phyloP scores from a whole-genome alignment of 2,329 filamentous ascomycete species.

The Trichothecium sympodiale region DNA sequence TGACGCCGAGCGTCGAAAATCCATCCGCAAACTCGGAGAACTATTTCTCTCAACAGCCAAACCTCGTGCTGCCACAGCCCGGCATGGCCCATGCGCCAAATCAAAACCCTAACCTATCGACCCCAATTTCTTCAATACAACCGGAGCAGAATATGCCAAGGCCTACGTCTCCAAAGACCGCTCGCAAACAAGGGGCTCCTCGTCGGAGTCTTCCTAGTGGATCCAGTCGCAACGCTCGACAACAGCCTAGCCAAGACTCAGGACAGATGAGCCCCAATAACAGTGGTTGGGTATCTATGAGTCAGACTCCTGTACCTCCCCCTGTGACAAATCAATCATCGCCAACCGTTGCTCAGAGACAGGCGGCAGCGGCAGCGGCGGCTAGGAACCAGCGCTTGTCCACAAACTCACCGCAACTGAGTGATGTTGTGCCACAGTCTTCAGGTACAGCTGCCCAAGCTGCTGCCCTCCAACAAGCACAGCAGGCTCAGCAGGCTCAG shows the following conservation, averaged over 20 bases:
- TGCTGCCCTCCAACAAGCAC: constrained; percentile 3
- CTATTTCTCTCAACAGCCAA: constrained; percentile 2
- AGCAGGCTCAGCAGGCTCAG: constrained; percentile 9
- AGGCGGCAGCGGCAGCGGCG: not conserved
- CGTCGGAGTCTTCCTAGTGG: too few relatives aligned
- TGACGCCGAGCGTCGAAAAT: constrained; percentile 2
- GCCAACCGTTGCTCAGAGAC: too few relatives aligned
- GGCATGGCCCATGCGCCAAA: not conserved
- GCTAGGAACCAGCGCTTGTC: constrained; percentile 5
- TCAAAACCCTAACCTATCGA: not conserved
- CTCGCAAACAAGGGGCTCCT: too few relatives aligned
- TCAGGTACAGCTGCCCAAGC: not conserved
- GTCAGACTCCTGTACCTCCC: too few relatives aligned
- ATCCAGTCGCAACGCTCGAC: too few relatives aligned
- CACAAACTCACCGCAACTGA: constrained; percentile 6
- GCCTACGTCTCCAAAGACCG: too few relatives aligned
- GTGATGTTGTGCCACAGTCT: constrained; percentile 4
- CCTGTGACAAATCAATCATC: too few relatives aligned
- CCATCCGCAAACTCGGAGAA: constrained; percentile 1
- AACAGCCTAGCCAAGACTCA: too few relatives aligned
- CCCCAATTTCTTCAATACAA: too few relatives aligned
- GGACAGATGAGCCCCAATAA: too few relatives aligned
- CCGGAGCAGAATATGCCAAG: too few relatives aligned
- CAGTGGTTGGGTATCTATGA: too few relatives aligned
- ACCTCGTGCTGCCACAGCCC: constrained; percentile 1